Conservation (phyloP, 345 rosid genomes). For the Salix udensis region DNA sequence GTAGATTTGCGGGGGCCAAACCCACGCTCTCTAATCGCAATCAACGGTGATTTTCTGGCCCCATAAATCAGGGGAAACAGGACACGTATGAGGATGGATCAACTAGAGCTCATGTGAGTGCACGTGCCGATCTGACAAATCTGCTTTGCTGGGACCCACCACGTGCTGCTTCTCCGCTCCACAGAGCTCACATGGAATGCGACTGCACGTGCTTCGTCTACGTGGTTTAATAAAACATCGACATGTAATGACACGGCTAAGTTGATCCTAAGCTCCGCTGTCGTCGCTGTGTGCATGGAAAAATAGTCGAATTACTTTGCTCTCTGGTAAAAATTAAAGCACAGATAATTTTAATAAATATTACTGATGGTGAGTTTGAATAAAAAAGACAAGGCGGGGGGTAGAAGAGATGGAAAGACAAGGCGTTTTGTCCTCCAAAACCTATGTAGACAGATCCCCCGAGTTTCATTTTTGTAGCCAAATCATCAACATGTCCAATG, state of each 20-base stretch:
- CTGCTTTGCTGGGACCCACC: conserved; percentile 36
- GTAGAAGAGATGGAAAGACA: too few relatives aligned
- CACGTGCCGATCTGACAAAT: conserved; percentile 54
- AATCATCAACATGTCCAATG: too few relatives aligned
- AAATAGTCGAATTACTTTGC: neutral
- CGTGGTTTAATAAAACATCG: conserved; percentile 6
- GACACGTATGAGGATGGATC: conserved; percentile 14
- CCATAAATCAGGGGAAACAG: conserved; percentile 18
- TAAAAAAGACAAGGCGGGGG: too few relatives aligned
- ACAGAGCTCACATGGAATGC: neutral
- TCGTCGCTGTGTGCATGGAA: neutral
- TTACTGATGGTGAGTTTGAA: too few relatives aligned
- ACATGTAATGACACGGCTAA: conserved; percentile 22
- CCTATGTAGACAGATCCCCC: too few relatives aligned
- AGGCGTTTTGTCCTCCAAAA: too few relatives aligned
- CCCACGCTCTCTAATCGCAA: conserved; percentile 11
- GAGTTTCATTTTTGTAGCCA: too few relatives aligned
- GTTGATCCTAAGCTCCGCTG: conserved; percentile 20
- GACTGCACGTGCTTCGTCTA: conserved; percentile 24
- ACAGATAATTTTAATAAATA: too few relatives aligned
- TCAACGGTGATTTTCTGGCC: conserved; percentile 29
- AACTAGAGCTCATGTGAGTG: conserved; percentile 47
- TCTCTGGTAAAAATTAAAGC: neutral
- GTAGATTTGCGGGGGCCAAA: conserved; percentile 8
- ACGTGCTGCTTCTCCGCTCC: conserved; percentile 29